Evolutionary conservation across 371 early-diverging fungal genomes (phyloP).

Genomic region (Umbelopsis sp.): DNA sequence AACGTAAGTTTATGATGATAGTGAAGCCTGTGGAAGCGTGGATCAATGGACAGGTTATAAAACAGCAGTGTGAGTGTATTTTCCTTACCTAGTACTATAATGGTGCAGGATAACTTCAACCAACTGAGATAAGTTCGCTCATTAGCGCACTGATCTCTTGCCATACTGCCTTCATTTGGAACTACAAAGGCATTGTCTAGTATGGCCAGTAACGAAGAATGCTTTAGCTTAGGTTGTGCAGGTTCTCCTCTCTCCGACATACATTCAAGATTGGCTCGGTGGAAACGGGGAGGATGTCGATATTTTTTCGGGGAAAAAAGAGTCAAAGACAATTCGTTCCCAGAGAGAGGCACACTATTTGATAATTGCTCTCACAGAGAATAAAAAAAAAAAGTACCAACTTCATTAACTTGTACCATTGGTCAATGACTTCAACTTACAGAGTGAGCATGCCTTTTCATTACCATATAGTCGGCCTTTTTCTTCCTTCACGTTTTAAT

Average conservation of each 20-base stretch:
- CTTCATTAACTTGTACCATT: not conserved
- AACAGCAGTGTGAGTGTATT: not conserved
- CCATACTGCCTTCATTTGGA: slow-evolving; percentile 36
- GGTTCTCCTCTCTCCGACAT: slow-evolving; percentile 8
- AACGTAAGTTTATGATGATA: slow-evolving; percentile 39
- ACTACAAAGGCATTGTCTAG: slow-evolving; percentile 32
- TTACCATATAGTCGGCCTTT: too few species aligned
- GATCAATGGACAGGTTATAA: not conserved
- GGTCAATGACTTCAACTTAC: slow-evolving; percentile 5
- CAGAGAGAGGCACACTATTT: not conserved
- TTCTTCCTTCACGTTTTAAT: too few species aligned
- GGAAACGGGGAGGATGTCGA: not conserved
- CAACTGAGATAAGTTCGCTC: slow-evolving; percentile 52
- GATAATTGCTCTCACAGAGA: not conserved
- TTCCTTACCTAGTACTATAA: slow-evolving; percentile 43
- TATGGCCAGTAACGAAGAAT: not conserved
- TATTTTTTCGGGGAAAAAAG: not conserved
- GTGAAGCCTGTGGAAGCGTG: slow-evolving; percentile 33
- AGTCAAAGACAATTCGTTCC: not conserved
- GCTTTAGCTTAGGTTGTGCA: not conserved
- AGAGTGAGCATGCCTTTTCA: not conserved
- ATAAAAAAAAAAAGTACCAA: not conserved
- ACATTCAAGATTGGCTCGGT: not conserved
- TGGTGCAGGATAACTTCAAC: slow-evolving; percentile 42
- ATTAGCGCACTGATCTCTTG: slow-evolving; percentile 44